A percentile compares a stretch with the other conserved stretches of the same genome.
These are phyloP conservation scores for Glycine latifolia DNA, from an alignment of 306 rosid species.

Conservation along the genomic window DNA sequence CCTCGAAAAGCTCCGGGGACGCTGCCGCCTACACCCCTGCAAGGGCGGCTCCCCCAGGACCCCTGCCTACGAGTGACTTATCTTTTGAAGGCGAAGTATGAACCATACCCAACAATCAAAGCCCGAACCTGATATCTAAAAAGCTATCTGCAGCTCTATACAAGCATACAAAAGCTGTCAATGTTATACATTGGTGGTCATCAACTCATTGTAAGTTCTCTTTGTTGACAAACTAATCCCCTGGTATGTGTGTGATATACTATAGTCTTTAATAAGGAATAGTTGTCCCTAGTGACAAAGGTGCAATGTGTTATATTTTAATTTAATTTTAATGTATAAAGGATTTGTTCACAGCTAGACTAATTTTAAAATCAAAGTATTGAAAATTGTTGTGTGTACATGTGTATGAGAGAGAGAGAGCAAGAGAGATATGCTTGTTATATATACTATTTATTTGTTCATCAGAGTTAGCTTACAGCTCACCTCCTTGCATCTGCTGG, in stretches of 20 bases:
- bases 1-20: too few species aligned
- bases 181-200: conserved; percentile 86
- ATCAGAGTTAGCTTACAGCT: conserved; percentile 80
- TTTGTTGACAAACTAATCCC: conserved; percentile 25
- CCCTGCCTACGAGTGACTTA: too few species aligned
- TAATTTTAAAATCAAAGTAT: conserved; percentile 35
- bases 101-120: too few species aligned
- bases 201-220: conserved; percentile 67
- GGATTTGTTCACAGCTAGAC: conserved; percentile 11
- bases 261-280: background rate
- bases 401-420: background rate
- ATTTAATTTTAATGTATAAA: conserved; percentile 22
- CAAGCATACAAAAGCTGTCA: conserved; percentile 76
- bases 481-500: conserved; percentile 98
- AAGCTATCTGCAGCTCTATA: conserved; percentile 55
- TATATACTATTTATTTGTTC: conserved; percentile 58
- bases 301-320: conserved; percentile 6
- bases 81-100: too few species aligned
- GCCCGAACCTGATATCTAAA: conserved; percentile 50
- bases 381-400: background rate
- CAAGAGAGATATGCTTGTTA: conserved; percentile 30
- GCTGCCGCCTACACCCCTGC: too few species aligned
- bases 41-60: too few species aligned
- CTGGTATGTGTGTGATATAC: conserved; percentile 26
- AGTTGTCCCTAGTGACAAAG: conserved; percentile 15